Base-by-base conservation (phyloP, 2,329 filamentous ascomycete species). In the Zymoseptoria passerinii region DNA sequence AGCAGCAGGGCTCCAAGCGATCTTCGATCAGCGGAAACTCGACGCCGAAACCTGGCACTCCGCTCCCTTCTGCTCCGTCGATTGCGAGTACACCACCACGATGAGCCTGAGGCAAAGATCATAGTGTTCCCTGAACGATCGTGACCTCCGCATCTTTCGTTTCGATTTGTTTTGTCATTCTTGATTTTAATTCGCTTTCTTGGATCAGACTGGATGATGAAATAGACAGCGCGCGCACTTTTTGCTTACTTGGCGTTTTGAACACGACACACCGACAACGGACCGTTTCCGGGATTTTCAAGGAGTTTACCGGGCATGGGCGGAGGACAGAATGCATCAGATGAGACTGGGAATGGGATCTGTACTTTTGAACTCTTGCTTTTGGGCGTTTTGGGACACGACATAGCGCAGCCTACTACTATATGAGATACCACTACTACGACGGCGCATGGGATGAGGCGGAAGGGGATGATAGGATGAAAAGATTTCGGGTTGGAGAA, bases 1-100 rank as follows among this genome's bases (percentile, higher is more conserved):
- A 64, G 4, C 74, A 76, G 58, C 73, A 73, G 57, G 65, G 70
- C 27, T 51, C 61, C 40, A 67, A 66, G 58, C 66, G 66, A 18
- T 57, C 61, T 27, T 65, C 66, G 28, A 49, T 44, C 8, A 64
- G 61, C 57, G 57, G 61, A 50, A 57, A 55, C 49, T 62, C 59
- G 19, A 63, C 63, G 16, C 63, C 62, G 5, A 64, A 64, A 56
- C 51, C 63, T 13, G 51, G 54, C 2, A 63, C 61, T 19, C 60
- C 63, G 35, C 28, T 48, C 7, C 35, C 58, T 49, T 55, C 56
- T 28, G 58, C 61, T 50, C 63, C 61, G 3, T 55, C 56, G 20
- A 60, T 65, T 20, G 58, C 60, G 20, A 59, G 56, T 40, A 61
- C 63, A 50, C 59, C 63, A 40, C 61, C 63, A 18, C 62, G 63